These are phyloP conservation scores for Epichloe uncinata DNA, from an alignment of 2,329 filamentous ascomycete species.

Conservation along the genomic window DNA sequence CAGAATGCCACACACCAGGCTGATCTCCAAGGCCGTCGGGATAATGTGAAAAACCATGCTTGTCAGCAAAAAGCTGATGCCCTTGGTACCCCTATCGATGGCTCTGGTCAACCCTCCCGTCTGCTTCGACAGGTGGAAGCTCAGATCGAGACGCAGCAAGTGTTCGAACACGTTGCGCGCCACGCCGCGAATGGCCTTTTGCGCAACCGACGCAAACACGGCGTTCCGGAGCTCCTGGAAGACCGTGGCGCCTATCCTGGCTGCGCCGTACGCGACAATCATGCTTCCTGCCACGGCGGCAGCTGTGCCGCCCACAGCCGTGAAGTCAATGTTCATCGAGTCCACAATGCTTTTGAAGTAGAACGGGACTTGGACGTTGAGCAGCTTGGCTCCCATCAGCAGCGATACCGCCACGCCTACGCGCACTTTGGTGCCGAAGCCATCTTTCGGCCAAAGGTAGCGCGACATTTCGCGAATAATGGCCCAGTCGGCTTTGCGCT, in stretches of 20 bases:
- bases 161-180: slow-evolving; percentile 90
- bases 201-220: slow-evolving; percentile 90
- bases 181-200: slow-evolving; percentile 87
- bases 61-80: slow-evolving; percentile 90
- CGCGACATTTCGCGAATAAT: slow-evolving; percentile 97
- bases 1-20: slow-evolving; percentile 88
- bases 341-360: slow-evolving; percentile 99
- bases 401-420: slow-evolving; percentile 75
- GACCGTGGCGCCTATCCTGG: slow-evolving; percentile 74
- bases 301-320: slow-evolving; percentile 74
- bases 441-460: slow-evolving; percentile 87
- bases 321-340: slow-evolving; percentile 91
- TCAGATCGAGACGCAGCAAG: slow-evolving; percentile 73
- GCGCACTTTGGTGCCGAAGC: slow-evolving; percentile 57
- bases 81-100: slow-evolving; percentile 94
- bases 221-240: slow-evolving; percentile 94
- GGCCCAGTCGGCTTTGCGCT: slow-evolving; percentile 93
- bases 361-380: slow-evolving; percentile 97
- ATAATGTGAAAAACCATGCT: slow-evolving; percentile 98
- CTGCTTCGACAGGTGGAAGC: slow-evolving; percentile 88
- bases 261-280: slow-evolving; percentile 84
- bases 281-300: slow-evolving; percentile 81
- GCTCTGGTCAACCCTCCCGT: slow-evolving; percentile 88
- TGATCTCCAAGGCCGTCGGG: slow-evolving; percentile 85
- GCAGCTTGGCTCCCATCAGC: slow-evolving; percentile 78